phyloP scores from a whole-genome alignment of 2,329 filamentous ascomycete genomes.

The Exophiala oligosperma region DNA sequence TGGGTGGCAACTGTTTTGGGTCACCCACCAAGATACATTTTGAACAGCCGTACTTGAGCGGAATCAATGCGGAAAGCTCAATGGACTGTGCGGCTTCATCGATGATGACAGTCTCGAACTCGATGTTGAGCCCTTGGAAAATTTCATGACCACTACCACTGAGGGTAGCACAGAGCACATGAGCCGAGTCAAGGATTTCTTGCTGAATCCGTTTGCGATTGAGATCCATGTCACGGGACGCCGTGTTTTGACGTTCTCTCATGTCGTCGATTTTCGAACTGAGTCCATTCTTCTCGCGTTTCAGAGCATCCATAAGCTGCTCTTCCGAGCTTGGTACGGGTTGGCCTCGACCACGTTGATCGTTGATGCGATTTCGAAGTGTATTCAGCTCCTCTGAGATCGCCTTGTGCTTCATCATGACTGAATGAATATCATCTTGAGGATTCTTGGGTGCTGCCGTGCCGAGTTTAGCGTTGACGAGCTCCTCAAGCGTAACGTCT shows the following conservation, averaged over 20 bases:
- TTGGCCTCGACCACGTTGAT: slow-evolving; percentile 57
- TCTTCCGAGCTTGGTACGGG: slow-evolving; percentile 56
- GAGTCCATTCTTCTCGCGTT: slow-evolving; percentile 72
- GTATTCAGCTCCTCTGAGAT: slow-evolving; percentile 66
- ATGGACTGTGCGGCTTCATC: slow-evolving; percentile 98
- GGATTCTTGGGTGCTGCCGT: slow-evolving; percentile 44
- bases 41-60: slow-evolving; percentile 92
- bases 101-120: slow-evolving; percentile 98
- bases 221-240: slow-evolving; percentile 81
- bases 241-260: slow-evolving; percentile 81
- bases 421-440: slow-evolving; percentile 57
- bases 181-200: slow-evolving; percentile 83
- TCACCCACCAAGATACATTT: slow-evolving; percentile 98
- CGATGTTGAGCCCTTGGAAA: slow-evolving; percentile 89
- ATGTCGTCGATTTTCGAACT: slow-evolving; percentile 82
- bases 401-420: slow-evolving; percentile 68
- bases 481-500: slow-evolving; percentile 89
- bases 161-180: slow-evolving; percentile 92
- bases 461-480: slow-evolving; percentile 73
- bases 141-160: slow-evolving; percentile 97
- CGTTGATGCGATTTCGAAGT: slow-evolving; percentile 70
- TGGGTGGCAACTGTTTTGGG: slow-evolving; percentile 94
- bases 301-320: slow-evolving; percentile 74
- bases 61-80: slow-evolving; percentile 92
- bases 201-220: slow-evolving; percentile 82